A percentile compares a stretch with the other conserved stretches of the same genome.
These are phyloP conservation scores for Gracilariopsis chorda DNA, from an alignment of 23 red algal genomes.

Conservation along the genomic window DNA sequence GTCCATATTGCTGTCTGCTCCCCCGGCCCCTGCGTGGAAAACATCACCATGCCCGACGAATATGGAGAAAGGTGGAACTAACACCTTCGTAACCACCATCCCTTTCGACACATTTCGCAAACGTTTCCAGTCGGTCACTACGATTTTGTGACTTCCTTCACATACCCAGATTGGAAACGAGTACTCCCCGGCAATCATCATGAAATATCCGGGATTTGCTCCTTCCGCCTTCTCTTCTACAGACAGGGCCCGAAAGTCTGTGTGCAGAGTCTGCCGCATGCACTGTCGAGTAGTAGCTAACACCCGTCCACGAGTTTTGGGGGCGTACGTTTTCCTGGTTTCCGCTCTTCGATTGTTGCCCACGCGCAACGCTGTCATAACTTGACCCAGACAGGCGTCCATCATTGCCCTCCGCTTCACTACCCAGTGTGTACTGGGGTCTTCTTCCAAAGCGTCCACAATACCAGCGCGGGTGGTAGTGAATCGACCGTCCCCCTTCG, in stretches of 20 bases:
- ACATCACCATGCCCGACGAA: background rate
- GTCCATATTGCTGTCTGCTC: background rate
- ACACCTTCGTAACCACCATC: background rate
- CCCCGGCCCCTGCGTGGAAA: background rate
- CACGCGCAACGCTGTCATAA: too few relatives aligned
- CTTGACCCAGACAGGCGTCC: too few relatives aligned
- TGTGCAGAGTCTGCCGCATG: background rate
- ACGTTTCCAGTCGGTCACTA: too few relatives aligned
- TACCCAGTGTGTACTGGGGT: too few relatives aligned
- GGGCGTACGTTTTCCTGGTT: background rate
- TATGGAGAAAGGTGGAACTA: background rate
- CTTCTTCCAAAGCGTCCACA: too few relatives aligned
- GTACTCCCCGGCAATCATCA: background rate
- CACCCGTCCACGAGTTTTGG: background rate
- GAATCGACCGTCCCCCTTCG: too few relatives aligned
- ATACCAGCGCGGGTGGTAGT: too few relatives aligned
- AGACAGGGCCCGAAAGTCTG: background rate
- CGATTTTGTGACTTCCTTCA: background rate
- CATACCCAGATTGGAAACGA: background rate
- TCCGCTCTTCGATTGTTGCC: too few relatives aligned
- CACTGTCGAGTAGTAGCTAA: background rate
- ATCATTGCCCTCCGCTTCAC: too few relatives aligned
- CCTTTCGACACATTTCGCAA: background rate
- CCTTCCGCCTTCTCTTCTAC: background rate
- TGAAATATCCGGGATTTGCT: background rate